Evolutionary conservation across 2,329 filamentous ascomycete genomes (phyloP).

Genomic region (Aureobasidium sp.): DNA sequence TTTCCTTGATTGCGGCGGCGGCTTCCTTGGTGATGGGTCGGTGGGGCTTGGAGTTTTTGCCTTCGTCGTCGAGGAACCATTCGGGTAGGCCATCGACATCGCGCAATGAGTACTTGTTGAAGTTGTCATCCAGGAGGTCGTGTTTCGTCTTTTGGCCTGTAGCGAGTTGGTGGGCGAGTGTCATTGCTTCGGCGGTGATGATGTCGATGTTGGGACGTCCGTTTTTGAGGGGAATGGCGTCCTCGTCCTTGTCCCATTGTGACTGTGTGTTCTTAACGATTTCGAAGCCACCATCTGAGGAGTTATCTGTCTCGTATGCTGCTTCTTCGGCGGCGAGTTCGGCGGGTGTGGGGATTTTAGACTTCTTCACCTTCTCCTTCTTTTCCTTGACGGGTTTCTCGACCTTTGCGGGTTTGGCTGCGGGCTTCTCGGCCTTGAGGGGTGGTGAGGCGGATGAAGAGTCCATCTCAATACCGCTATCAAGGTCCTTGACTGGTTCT

Average conservation of each 20-base stretch:
- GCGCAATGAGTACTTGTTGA: constrained; percentile 87
- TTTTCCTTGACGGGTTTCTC: constrained; percentile 17
- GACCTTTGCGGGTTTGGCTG: constrained; percentile 20
- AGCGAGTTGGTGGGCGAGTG: constrained; percentile 84
- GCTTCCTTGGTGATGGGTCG: constrained; percentile 89
- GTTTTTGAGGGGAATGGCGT: constrained; percentile 42
- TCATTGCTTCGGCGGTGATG: constrained; percentile 99
- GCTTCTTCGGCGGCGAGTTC: constrained; percentile 25
- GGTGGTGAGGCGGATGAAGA: constrained; percentile 23
- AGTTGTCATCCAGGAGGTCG: constrained; percentile 82
- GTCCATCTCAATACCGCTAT: constrained; percentile 35
- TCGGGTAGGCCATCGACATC: constrained; percentile 88
- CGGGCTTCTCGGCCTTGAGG: constrained; percentile 20
- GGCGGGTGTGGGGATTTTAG: background rate
- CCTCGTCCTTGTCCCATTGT: constrained; percentile 59
- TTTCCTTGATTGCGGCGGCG: constrained; percentile 88
- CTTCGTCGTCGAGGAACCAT: constrained; percentile 96
- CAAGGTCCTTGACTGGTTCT: constrained; percentile 39
- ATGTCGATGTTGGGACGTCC: constrained; percentile 83
- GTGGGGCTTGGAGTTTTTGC: constrained; percentile 71
- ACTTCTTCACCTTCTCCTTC: constrained; percentile 3
- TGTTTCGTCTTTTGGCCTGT: constrained; percentile 72
- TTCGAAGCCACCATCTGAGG: constrained; percentile 53
- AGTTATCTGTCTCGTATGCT: constrained; percentile 27
- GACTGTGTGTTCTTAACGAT: constrained; percentile 51